A percentile compares a stretch with the other conserved stretches of the same genome.
These are phyloP conservation scores for Saccharomycopsis fibuligera DNA, from an alignment of 805 yeast species.

Conservation along the genomic window DNA sequence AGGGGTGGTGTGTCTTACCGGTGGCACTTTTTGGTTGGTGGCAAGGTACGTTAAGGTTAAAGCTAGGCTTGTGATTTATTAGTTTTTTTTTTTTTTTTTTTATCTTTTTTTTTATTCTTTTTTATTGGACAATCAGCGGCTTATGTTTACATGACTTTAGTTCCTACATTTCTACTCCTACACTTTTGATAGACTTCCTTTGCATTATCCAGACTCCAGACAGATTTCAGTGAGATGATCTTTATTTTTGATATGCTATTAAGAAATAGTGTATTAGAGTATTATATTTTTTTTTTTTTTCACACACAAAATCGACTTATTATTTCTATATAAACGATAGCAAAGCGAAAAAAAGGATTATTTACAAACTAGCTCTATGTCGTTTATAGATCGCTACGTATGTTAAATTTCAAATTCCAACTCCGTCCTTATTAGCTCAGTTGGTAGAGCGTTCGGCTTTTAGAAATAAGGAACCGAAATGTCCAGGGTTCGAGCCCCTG, in stretches of 20 bases:
- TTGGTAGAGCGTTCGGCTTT: no score
- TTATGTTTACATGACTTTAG: no score
- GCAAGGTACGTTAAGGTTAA: slow-evolving; percentile 13
- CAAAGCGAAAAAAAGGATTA: no score
- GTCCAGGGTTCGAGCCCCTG: slow-evolving; percentile 48
- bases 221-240: neutral
- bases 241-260: neutral
- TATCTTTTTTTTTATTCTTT: neutral
- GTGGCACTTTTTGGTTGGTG: slow-evolving; percentile 3
- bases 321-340: no score
- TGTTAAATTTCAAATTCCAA: no score
- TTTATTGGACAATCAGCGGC: no score
- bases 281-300: neutral
- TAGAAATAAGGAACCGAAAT: slow-evolving; percentile 36
- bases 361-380: no score
- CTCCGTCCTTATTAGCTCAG: no score
- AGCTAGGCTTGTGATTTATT: slow-evolving; percentile 5
- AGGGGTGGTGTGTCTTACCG: slow-evolving; percentile 6
- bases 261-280: neutral
- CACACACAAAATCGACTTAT: neutral
- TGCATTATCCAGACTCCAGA: neutral
- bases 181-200: no score
- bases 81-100: neutral
- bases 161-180: no score
- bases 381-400: no score